Base-by-base conservation (phyloP, 495 filamentous ascomycete genomes). In the Penicillium goetzii region DNA sequence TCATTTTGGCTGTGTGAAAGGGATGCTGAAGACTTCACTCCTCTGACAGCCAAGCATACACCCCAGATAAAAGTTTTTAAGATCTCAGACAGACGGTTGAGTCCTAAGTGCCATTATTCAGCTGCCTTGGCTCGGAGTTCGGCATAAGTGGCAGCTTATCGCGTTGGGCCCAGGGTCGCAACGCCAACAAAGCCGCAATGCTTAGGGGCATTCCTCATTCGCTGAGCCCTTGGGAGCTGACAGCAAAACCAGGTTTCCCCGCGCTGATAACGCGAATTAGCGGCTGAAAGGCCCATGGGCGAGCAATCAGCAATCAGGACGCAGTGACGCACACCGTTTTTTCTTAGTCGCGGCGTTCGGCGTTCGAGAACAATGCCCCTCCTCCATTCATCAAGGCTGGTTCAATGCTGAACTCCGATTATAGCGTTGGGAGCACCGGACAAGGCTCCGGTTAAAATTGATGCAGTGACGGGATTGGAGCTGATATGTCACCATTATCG, bases 141-240 rank as follows among this genome's bases (percentile, higher is more conserved):
- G 52, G 52, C 17, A 23, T 36, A 23, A n/a, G 32, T 21, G 32
- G 4, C 15, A 33, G 50, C 52, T 55, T 55, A 36, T 55, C 52
- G 52, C n/a, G 52, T 23, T 55, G 32, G 33, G 50, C n/a, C 19
- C n/a, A 30, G 5, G 47, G 47, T 51, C 5, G 47, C 25, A 30
- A 55, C 52, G 32, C 52, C 33, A 55, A 55, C 52, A 55, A 55
- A 55, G 52, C 52, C 50, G 50, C 49, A 26, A 52, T 30, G 2
- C n/a, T 21, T 21, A 12, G 34, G 41, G 41, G 21, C n/a, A 43
- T 23, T 26, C 7, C 45, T 49, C 19, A 49, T 49, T 49, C 21
- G 45, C 23, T 49, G 7, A 3, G 10, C n/a, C 21, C 41, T 0
- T 11, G 21, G n/a, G 41, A 15, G n/a, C 41, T 43, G 41, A 43